Percentiles rank a stretch among this genome's conserved stretches.
phyloP scores from a whole-genome alignment of 2,329 filamentous ascomycete genomes.

The Epichloe coenophiala region DNA sequence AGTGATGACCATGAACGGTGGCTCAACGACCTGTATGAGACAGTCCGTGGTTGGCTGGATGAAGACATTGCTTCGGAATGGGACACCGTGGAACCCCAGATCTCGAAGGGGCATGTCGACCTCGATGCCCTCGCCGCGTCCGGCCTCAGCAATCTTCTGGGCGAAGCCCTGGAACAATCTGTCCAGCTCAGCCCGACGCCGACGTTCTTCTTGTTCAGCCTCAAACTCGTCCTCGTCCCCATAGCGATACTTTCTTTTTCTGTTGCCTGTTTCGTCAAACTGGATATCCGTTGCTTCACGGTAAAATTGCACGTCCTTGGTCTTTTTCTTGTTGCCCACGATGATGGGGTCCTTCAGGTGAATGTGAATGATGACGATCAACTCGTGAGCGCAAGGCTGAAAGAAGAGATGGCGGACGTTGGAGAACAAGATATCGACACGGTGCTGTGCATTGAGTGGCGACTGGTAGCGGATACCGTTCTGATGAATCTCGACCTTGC shows the following conservation, averaged over 20 bases:
- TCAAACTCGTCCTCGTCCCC: constrained; percentile 98
- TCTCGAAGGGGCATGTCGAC: constrained; percentile 97
- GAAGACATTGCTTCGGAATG: constrained; percentile 87
- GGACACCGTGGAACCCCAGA: constrained; percentile 91
- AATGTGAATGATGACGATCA: constrained; percentile 96
- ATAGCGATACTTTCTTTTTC: constrained; percentile 93
- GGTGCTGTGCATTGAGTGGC: constrained; percentile 63
- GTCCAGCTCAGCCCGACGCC: constrained; percentile 82
- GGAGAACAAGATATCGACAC: constrained; percentile 90
- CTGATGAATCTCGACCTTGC: constrained; percentile 93
- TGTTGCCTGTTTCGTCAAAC: constrained; percentile 96
- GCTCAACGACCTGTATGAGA: constrained; percentile 90
- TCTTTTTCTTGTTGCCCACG: constrained; percentile 94
- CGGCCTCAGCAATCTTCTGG: constrained; percentile 94
- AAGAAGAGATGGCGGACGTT: constrained; percentile 99
- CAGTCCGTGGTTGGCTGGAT: constrained; percentile 96
- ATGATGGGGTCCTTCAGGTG: constrained; percentile 97
- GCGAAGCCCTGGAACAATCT: constrained; percentile 92
- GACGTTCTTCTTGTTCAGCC: constrained; percentile 90
- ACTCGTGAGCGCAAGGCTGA: constrained; percentile 88
- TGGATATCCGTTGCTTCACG: constrained; percentile 96
- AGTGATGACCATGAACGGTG: constrained; percentile 90
- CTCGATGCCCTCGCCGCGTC: constrained; percentile 66
- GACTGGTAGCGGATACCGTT: constrained; percentile 96
- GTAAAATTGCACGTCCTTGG: constrained; percentile 97